Percentiles rank a stretch among this genome's conserved stretches.
Evolutionary conservation across 257 asterid species (phyloP).

Genomic region (Jasminum sambac): DNA sequence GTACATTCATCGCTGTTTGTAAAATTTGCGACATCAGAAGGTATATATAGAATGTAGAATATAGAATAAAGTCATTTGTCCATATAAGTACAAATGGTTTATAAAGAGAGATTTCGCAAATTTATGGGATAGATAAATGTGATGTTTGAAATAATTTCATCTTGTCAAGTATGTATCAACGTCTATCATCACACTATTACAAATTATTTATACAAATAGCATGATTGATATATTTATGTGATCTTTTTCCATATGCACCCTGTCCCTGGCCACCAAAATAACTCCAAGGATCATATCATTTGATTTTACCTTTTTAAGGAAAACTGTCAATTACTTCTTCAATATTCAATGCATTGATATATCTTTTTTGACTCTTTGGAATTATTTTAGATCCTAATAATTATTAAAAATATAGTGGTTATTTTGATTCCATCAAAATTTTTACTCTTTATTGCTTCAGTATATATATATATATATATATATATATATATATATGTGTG

Average conservation of each 20-base stretch:
- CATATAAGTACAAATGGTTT: too few species aligned
- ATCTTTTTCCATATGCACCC: not conserved
- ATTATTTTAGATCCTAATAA: not conserved
- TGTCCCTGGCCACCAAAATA: not conserved
- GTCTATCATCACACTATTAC: too few species aligned
- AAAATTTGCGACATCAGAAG: not conserved
- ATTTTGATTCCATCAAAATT: not conserved
- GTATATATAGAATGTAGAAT: too few species aligned
- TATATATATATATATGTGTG: too few species aligned
- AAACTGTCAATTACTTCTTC: not conserved
- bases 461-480: too few species aligned
- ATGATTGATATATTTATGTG: too few species aligned
- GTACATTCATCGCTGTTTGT: not conserved
- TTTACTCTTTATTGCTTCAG: not conserved
- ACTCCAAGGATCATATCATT: not conserved
- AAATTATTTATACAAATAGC: too few species aligned
- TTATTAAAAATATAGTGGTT: not conserved
- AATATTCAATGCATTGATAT: not conserved
- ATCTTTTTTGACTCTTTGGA: not conserved
- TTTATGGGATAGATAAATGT: too few species aligned
- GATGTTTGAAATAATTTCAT: too few species aligned
- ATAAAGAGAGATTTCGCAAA: too few species aligned
- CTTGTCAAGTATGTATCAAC: too few species aligned
- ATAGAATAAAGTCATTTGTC: too few species aligned
- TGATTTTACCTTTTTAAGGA: not conserved